A percentile compares a stretch with the other conserved stretches of the same genome.
Evolutionary conservation across 2,329 filamentous ascomycete species (phyloP).

Genomic region (Xylariaceae sp.): DNA sequence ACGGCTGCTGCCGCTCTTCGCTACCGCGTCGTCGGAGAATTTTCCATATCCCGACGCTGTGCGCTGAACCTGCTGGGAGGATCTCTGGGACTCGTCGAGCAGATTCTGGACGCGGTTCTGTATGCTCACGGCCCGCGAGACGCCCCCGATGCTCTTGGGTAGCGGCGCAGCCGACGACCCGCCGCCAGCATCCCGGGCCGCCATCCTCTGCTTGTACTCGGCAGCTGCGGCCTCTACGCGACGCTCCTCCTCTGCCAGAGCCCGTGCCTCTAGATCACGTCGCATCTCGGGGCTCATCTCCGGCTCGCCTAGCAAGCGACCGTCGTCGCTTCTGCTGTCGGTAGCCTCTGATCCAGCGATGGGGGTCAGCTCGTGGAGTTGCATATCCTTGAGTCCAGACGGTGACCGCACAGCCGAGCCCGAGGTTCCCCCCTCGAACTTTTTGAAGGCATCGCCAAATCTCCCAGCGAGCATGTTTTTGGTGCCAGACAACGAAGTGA

Average conservation of each 20-base stretch:
- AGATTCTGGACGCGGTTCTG: constrained; percentile 85
- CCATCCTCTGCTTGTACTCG: constrained; percentile 73
- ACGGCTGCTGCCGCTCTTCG: constrained; percentile 26
- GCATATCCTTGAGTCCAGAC: constrained; percentile 42
- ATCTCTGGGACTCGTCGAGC: constrained; percentile 66
- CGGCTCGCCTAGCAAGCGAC: constrained; percentile 53
- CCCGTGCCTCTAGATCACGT: constrained; percentile 77
- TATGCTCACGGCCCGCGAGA: constrained; percentile 70
- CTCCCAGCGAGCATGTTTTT: constrained; percentile 80
- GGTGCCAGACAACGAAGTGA: constrained; percentile 63
- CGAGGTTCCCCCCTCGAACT: constrained; percentile 61
- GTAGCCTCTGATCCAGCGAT: constrained; percentile 72
- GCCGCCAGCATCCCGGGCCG: constrained; percentile 45
- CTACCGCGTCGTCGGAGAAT: constrained; percentile 56
- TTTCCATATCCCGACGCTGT: constrained; percentile 88
- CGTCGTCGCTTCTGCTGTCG: constrained; percentile 59
- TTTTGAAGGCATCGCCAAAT: constrained; percentile 89
- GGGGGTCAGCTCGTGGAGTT: constrained; percentile 52
- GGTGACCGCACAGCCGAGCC: constrained; percentile 32
- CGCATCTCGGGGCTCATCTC: constrained; percentile 80
- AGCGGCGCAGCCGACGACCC: constrained; percentile 26
- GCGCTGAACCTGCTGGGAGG: constrained; percentile 43
- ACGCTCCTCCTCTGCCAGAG: constrained; percentile 79
- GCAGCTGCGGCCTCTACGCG: constrained; percentile 83
- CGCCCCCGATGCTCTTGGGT: constrained; percentile 49